Evolutionary conservation across 129 eudicot species (phyloP).

Genomic region (Lactuca sativa): DNA sequence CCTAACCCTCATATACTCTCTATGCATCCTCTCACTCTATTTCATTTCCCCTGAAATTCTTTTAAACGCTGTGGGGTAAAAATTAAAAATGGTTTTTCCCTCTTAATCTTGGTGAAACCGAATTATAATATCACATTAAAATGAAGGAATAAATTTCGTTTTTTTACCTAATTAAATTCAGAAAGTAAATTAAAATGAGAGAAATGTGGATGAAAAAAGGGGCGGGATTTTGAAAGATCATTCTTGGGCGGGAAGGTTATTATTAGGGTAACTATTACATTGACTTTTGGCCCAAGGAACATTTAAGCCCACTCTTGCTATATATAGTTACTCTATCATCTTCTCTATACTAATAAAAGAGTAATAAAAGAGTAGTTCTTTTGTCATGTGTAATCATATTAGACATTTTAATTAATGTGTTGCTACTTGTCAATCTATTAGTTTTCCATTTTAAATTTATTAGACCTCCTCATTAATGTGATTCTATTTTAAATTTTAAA

Average conservation of each 20-base stretch:
- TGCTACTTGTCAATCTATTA: no score
- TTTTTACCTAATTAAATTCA: neutral
- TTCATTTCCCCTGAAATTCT: neutral
- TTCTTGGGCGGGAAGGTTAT: constrained; percentile 34
- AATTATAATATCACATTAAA: constrained; percentile 9
- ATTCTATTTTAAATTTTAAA: no score
- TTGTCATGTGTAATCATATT: no score
- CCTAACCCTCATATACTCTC: constrained; percentile 24
- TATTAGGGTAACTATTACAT: constrained; percentile 11
- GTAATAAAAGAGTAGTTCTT: no score
- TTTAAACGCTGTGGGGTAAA: constrained; percentile 16
- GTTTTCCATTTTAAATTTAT: no score
- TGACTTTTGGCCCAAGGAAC: constrained; percentile 1
- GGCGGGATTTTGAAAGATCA: constrained; percentile 27
- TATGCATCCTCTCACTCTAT: constrained; percentile 1
- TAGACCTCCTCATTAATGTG: no score
- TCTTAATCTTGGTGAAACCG: constrained; percentile 18
- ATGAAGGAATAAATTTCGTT: neutral
- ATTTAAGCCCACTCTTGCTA: neutral
- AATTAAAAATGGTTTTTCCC: constrained; percentile 12
- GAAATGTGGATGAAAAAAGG: constrained; percentile 16
- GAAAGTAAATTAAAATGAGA: constrained; percentile 22
- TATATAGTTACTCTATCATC: neutral
- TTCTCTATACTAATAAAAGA: no score
- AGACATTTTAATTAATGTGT: no score